A percentile compares a stretch with the other conserved stretches of the same genome.
Evolutionary conservation across 495 filamentous ascomycete species (phyloP).

Genomic region (Podospora pseudoanserina): DNA sequence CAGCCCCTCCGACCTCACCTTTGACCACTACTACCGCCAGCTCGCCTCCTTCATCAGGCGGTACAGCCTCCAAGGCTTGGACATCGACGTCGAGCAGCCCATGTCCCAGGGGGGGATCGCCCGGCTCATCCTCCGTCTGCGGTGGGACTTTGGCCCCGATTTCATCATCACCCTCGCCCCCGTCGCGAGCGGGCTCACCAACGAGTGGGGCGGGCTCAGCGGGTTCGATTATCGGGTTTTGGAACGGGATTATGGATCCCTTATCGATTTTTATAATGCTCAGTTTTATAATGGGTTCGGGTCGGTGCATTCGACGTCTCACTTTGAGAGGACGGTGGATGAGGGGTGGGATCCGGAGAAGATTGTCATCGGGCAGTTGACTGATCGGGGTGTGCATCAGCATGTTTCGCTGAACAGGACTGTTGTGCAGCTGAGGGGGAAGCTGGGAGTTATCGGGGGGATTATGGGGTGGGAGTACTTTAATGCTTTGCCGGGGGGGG

Average conservation of each 20-base stretch:
- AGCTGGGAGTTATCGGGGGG: constrained; percentile 66
- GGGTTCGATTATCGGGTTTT: constrained; percentile 71
- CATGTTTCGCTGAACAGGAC: constrained; percentile 41
- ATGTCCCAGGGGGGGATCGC: constrained; percentile 69
- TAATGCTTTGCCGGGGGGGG: constrained; percentile 60
- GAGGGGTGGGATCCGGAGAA: constrained; percentile 61
- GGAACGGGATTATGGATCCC: constrained; percentile 39
- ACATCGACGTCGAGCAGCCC: constrained; percentile 78
- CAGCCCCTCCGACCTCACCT: constrained; percentile 40
- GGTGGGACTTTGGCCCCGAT: constrained; percentile 61
- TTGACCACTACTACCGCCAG: constrained; percentile 65
- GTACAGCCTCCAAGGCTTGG: constrained; percentile 64
- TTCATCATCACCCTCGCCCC: constrained; percentile 79
- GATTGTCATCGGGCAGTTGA: constrained; percentile 69
- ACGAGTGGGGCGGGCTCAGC: constrained; percentile 53
- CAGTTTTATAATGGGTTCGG: constrained; percentile 89
- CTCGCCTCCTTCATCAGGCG: constrained; percentile 56
- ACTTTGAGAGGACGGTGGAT: constrained; percentile 61
- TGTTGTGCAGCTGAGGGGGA: constrained; percentile 42
- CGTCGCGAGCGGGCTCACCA: constrained; percentile 66
- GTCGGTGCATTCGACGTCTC: constrained; percentile 51
- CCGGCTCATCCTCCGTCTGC: constrained; percentile 67
- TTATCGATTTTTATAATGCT: constrained; percentile 72
- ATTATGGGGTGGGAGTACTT: constrained; percentile 90
- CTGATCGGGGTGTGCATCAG: constrained; percentile 54